Percentiles rank a stretch among this genome's conserved stretches.
phyloP scores from a whole-genome alignment of 179 eudicot genomes.

The Beta lomatogona region DNA sequence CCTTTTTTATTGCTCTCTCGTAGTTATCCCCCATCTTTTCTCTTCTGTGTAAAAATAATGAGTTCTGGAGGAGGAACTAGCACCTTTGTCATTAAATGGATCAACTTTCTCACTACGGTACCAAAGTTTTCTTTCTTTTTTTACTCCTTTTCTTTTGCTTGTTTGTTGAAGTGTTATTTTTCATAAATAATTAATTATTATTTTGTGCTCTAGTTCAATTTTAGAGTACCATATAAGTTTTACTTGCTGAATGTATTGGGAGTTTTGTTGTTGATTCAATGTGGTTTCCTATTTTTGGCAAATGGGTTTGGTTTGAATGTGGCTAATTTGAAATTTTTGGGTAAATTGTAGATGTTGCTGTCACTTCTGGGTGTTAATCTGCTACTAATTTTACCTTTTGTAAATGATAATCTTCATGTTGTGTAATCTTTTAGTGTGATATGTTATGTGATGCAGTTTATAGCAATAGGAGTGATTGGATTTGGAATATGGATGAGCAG shows the following conservation, averaged over 20 bases:
- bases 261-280: constrained; percentile 11
- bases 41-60: constrained; percentile 40
- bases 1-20: not conserved
- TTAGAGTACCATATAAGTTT: not conserved
- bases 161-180: not conserved
- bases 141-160: not conserved
- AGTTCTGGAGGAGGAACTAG: constrained; percentile 62
- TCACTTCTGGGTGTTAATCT: constrained; percentile 18
- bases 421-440: not conserved
- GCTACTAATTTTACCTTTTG: constrained; percentile 9
- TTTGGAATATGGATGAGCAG: constrained; percentile 94
- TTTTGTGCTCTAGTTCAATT: not conserved
- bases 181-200: not conserved
- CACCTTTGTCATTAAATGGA: constrained; percentile 83
- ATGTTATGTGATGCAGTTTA: constrained; percentile 49
- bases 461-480: constrained; percentile 72
- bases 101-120: constrained; percentile 83
- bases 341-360: not conserved
- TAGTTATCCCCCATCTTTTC: not conserved
- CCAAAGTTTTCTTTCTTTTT: not conserved
- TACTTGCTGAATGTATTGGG: not conserved
- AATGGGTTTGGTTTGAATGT: constrained; percentile 30
- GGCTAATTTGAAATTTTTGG: not conserved
- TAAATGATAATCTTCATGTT: not conserved
- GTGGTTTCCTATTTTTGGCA: constrained; percentile 17